Percentiles rank a stretch among this genome's conserved stretches.
These are phyloP conservation scores for Ilex asprella DNA, from an alignment of 257 asterid genomes.

Conservation along the genomic window DNA sequence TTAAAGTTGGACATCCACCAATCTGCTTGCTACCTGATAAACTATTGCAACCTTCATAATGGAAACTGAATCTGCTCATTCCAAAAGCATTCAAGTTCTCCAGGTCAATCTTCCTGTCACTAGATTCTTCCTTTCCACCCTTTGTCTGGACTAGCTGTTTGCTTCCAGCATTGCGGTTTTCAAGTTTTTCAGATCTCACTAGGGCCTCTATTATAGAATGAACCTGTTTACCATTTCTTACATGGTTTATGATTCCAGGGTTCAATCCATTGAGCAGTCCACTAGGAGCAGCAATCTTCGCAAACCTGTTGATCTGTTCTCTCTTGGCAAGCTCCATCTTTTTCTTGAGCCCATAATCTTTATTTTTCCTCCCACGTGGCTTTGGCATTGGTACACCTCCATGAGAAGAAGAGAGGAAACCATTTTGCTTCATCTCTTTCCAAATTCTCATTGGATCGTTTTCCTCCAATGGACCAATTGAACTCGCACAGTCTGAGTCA, in stretches of 20 bases:
- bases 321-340: slow-evolving; percentile 72
- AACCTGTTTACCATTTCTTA: slow-evolving; percentile 86
- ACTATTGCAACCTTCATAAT: slow-evolving; percentile 12
- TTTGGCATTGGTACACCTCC: slow-evolving; percentile 48
- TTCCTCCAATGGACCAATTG: slow-evolving; percentile 50
- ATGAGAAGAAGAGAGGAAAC: slow-evolving; percentile 44
- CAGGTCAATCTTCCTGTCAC: slow-evolving; percentile 15
- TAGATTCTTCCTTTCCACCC: slow-evolving; percentile 16
- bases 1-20: slow-evolving; percentile 21
- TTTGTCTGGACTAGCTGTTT: slow-evolving; percentile 26
- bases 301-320: slow-evolving; percentile 80
- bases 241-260: slow-evolving; percentile 95
- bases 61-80: slow-evolving; percentile 9
- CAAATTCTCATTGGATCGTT: slow-evolving; percentile 65
- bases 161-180: slow-evolving; percentile 31
- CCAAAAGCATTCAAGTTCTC: slow-evolving; percentile 12
- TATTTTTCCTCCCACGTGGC: slow-evolving; percentile 56
- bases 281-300: slow-evolving; percentile 87
- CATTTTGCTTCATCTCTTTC: slow-evolving; percentile 86
- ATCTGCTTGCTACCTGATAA: slow-evolving; percentile 31
- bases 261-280: slow-evolving; percentile 87
- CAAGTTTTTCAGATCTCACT: slow-evolving; percentile 56
- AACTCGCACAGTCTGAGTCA: slow-evolving; percentile 72
- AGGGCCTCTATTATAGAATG: slow-evolving; percentile 82
- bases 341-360: slow-evolving; percentile 43